Percentiles rank a stretch among this genome's conserved stretches.
These are phyloP conservation scores for Trichothecium sympodiale DNA, from an alignment of 2,329 filamentous ascomycete species.

Conservation along the genomic window DNA sequence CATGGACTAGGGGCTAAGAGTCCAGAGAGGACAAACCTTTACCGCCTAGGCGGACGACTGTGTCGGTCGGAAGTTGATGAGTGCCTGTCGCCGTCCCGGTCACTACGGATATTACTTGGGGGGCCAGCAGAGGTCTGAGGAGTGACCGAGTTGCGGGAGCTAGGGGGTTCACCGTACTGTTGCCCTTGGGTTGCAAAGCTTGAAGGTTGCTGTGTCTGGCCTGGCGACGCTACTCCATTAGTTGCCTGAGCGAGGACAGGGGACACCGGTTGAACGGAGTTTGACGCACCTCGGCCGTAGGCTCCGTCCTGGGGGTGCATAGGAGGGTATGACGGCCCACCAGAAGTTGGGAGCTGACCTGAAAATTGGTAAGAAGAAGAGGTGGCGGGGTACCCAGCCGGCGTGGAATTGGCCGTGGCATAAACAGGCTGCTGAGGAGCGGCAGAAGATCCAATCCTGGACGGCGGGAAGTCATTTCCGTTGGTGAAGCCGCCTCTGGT, in stretches of 20 bases:
- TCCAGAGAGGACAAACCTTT: constrained; percentile 10
- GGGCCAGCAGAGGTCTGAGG: constrained; percentile 23
- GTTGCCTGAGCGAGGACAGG: constrained; percentile 12
- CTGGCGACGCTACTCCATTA: constrained; percentile 42
- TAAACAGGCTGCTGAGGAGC: constrained; percentile 20
- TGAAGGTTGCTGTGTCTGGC: constrained; percentile 13
- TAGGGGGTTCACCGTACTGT: constrained; percentile 40
- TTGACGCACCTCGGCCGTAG: constrained; percentile 48
- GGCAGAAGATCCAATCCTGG: constrained; percentile 17
- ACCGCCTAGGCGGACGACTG: constrained; percentile 26
- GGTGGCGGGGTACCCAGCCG: constrained; percentile 19
- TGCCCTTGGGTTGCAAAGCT: constrained; percentile 26
- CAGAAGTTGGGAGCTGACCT: constrained; percentile 22
- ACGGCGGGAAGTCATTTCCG: constrained; percentile 20
- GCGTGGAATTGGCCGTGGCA: constrained; percentile 18
- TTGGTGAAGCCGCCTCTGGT: constrained; percentile 14
- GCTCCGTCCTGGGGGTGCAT: constrained; percentile 41
- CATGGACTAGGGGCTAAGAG: constrained; percentile 9
- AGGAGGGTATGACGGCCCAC: constrained; percentile 21
- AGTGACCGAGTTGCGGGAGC: constrained; percentile 23
- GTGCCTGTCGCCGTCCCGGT: constrained; percentile 29
- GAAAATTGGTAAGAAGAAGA: constrained; percentile 20
- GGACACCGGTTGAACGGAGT: constrained; percentile 20
- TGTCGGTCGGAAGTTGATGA: constrained; percentile 20
- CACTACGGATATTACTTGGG: constrained; percentile 26